Evolutionary conservation across 2,329 filamentous ascomycete species (phyloP).

Genomic region (Penicillium sp.): DNA sequence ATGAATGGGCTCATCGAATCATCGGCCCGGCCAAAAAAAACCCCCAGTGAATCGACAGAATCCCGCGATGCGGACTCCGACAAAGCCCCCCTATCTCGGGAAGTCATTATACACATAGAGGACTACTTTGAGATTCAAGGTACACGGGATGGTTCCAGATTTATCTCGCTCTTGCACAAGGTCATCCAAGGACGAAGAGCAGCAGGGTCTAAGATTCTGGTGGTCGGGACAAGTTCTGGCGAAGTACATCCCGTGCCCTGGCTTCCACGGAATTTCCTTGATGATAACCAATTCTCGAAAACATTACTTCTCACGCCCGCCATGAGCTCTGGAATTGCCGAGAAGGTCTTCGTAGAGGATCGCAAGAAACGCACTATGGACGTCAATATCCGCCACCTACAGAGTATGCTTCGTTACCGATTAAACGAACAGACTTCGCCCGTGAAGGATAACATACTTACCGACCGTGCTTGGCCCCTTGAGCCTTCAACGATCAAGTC

Average conservation of each 20-base stretch:
- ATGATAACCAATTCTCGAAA: conserved; percentile 49
- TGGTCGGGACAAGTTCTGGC: conserved; percentile 74
- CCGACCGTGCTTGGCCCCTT: conserved; percentile 32
- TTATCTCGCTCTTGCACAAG: conserved; percentile 70
- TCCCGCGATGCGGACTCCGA: conserved; percentile 9
- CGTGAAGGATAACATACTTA: conserved; percentile 36
- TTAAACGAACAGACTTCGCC: conserved; percentile 34
- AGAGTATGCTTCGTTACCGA: conserved; percentile 58
- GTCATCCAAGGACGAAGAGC: conserved; percentile 72
- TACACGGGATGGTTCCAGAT: conserved; percentile 66
- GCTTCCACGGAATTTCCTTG: conserved; percentile 47
- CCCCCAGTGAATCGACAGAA: conserved; percentile 9
- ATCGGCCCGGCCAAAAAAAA: conserved; percentile 12
- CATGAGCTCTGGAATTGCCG: conserved; percentile 39
- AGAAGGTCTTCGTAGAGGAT: conserved; percentile 50
- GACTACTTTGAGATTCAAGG: conserved; percentile 78
- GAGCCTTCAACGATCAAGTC: conserved; percentile 30
- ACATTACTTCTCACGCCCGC: conserved; percentile 58
- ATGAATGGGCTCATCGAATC: conserved; percentile 37
- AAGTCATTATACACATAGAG: conserved; percentile 73
- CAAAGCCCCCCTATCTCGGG: conserved; percentile 24
- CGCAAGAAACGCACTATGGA: conserved; percentile 50
- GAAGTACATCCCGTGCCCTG: conserved; percentile 47
- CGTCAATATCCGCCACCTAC: conserved; percentile 67
- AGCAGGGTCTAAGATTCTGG: conserved; percentile 69